Evolutionary conservation across 768 basidiomycete species (phyloP).

Genomic region (Kwoniella newhampshirensis): DNA sequence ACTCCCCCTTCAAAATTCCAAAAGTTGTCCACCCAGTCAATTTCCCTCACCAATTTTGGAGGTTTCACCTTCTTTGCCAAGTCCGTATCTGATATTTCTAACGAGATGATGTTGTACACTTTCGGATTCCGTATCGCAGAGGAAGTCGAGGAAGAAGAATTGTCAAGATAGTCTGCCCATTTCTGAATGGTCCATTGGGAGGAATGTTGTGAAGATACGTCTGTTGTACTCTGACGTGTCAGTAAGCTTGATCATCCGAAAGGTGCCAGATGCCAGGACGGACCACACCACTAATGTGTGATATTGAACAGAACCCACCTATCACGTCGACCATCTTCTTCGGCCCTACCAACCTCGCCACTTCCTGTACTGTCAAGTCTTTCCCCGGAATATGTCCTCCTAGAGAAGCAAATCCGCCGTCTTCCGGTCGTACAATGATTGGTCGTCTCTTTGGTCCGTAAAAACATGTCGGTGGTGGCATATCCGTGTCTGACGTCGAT

Average conservation of each 20-base stretch:
- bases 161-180: constrained; percentile 78
- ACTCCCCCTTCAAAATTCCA: constrained; percentile 72
- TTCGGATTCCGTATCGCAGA: constrained; percentile 57
- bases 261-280: no score
- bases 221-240: no score
- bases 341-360: constrained; percentile 75
- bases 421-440: constrained; percentile 65
- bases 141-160: constrained; percentile 50
- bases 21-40: constrained; percentile 96
- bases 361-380: constrained; percentile 72
- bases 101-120: constrained; percentile 89
- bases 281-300: no score
- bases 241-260: no score
- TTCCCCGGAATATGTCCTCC: constrained; percentile 84
- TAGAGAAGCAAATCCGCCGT: constrained; percentile 65
- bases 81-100: constrained; percentile 85
- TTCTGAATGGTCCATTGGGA: constrained; percentile 82
- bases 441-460: constrained; percentile 61
- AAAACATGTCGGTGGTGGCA: constrained; percentile 32
- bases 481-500: background rate
- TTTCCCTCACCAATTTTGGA: constrained; percentile 71
- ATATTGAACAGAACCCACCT: constrained; percentile 57
- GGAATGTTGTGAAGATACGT: constrained; percentile 84
- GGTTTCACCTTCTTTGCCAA: constrained; percentile 77
- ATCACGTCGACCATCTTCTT: constrained; percentile 85